These are phyloP conservation scores for Candida montana DNA, from an alignment of 805 yeast species.

Conservation along the genomic window DNA sequence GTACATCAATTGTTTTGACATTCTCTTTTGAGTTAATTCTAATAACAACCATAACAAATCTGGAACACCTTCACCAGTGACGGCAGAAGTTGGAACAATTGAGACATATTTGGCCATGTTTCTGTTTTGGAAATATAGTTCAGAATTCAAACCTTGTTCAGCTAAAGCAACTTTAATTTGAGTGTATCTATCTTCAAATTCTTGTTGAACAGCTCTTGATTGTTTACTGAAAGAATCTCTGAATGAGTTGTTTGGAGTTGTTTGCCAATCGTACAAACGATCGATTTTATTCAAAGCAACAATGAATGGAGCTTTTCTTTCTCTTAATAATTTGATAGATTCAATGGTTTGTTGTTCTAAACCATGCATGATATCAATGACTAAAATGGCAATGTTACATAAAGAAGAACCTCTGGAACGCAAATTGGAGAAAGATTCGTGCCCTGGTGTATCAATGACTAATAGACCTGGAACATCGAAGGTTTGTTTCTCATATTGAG, in stretches of 20 bases:
- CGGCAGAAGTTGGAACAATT: constrained; percentile 97
- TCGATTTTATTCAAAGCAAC: constrained; percentile 97
- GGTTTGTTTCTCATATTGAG: constrained; percentile 72
- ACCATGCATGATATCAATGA: constrained; percentile 98
- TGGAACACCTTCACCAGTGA: constrained; percentile 99
- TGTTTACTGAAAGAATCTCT: constrained; percentile 88
- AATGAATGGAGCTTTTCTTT: constrained; percentile 95
- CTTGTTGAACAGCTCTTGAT: constrained; percentile 78
- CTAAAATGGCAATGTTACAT: constrained; percentile 98
- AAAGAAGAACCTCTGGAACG: constrained; percentile 98
- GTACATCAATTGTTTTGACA: constrained; percentile 98
- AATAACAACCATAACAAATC: constrained; percentile 93
- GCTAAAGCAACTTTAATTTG: constrained; percentile 86
- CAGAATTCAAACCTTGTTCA: constrained; percentile 98
- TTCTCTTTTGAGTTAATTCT: constrained; percentile 95
- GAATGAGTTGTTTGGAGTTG: constrained; percentile 88
- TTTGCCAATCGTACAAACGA: constrained; percentile 93
- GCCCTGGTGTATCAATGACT: constrained; percentile 98
- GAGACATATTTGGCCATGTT: constrained; percentile 92
- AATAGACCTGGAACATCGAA: constrained; percentile 96
- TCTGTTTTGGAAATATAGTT: constrained; percentile 90
- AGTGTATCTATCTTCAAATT: constrained; percentile 82
- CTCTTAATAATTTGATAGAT: constrained; percentile 86
- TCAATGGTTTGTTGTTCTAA: constrained; percentile 96
- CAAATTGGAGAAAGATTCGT: constrained; percentile 96